Evolutionary conservation across 1,284 basidiomycete species (phyloP).

Genomic region (Psilocybe mexicana): DNA sequence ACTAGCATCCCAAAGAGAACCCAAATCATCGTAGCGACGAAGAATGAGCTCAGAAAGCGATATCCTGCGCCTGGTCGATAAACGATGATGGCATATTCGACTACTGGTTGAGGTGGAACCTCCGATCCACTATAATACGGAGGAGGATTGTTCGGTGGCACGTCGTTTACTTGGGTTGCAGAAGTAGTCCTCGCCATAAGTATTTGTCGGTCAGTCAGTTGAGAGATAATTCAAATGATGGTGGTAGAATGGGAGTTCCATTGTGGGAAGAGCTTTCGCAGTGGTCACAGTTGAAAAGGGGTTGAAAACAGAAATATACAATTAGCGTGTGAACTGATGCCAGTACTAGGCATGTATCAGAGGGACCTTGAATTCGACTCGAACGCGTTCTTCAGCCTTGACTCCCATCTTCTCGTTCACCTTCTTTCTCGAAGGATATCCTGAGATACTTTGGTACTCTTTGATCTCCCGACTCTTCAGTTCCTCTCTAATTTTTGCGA

Average conservation of each 20-base stretch:
- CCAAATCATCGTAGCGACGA: conserved; percentile 8
- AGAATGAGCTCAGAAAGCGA: conserved; percentile 4
- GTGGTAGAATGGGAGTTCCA: too few species aligned
- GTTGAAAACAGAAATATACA: too few species aligned
- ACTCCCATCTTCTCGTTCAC: background rate
- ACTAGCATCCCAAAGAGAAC: conserved; percentile 3
- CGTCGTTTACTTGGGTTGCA: background rate
- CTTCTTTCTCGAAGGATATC: conserved; percentile 4
- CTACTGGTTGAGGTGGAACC: background rate
- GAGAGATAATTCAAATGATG: too few species aligned
- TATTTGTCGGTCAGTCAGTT: too few species aligned
- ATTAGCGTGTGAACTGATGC: too few species aligned
- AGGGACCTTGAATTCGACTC: background rate
- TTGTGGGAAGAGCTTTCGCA: too few species aligned
- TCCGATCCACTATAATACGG: background rate
- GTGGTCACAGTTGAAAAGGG: too few species aligned
- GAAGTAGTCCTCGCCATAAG: background rate
- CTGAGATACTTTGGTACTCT: conserved; percentile 7
- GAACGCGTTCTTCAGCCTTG: background rate
- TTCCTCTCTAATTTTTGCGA: conserved; percentile 25
- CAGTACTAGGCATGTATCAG: too few species aligned
- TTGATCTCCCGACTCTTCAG: conserved; percentile 8
- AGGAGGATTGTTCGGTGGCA: background rate
- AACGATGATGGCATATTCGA: background rate
- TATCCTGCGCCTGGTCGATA: conserved; percentile 4